These are phyloP conservation scores for Penicillium waksmanii DNA, from an alignment of 495 filamentous ascomycete species.

Conservation along the genomic window DNA sequence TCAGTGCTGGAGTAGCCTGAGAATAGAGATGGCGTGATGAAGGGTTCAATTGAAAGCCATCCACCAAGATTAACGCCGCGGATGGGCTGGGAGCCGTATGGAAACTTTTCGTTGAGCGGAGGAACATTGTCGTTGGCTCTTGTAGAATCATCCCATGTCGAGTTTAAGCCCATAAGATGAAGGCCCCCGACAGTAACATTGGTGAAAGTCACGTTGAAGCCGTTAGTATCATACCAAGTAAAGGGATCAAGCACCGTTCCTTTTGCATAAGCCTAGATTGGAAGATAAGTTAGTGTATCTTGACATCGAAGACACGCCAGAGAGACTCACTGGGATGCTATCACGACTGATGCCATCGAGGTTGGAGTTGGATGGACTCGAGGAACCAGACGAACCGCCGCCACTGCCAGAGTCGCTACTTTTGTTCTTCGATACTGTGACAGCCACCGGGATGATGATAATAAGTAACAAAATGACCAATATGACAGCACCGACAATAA, in stretches of 20 bases:
- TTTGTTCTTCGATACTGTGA: conserved; percentile 72
- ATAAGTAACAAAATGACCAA: conserved; percentile 63
- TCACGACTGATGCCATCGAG: conserved; percentile 61
- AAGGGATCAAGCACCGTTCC: conserved; percentile 88
- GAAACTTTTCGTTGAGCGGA: conserved; percentile 65
- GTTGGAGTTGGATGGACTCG: conserved; percentile 55
- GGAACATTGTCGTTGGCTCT: conserved; percentile 80
- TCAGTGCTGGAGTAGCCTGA: conserved; percentile 59
- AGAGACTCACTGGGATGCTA: conserved; percentile 59
- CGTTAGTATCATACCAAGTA: conserved; percentile 87
- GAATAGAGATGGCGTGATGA: conserved; percentile 93
- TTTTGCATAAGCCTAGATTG: conserved; percentile 53
- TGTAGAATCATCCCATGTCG: conserved; percentile 82
- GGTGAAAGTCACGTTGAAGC: conserved; percentile 96
- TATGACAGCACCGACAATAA: conserved; percentile 39
- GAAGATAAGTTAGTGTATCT: neutral
- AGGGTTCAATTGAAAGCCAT: conserved; percentile 93
- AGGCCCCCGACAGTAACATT: conserved; percentile 81
- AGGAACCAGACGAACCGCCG: conserved; percentile 29
- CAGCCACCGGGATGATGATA: conserved; percentile 74
- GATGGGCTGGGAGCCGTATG: conserved; percentile 79
- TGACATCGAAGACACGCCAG: neutral
- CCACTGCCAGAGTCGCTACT: conserved; percentile 27
- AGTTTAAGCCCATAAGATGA: conserved; percentile 85
- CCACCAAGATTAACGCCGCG: conserved; percentile 93